Base-by-base conservation (phyloP, 1,284 basidiomycete species). In the Leccinum proliferum region DNA sequence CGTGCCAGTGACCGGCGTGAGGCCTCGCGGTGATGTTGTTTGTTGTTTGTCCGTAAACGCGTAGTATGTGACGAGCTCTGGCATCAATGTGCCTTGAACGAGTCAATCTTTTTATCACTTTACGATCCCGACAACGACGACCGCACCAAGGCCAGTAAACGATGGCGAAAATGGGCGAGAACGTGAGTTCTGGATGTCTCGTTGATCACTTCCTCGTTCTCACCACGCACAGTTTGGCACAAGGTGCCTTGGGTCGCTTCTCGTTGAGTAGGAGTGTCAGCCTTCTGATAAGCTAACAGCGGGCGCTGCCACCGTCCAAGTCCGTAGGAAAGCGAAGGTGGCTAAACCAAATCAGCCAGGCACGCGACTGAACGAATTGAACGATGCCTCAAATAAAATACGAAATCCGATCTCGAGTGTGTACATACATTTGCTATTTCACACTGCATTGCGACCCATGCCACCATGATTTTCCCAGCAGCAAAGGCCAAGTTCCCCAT, bases 311-410 rank as follows among this genome's bases (percentile, higher is more conserved):
- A 65, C 64, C 63, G 55, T 67, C 70, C 68, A 67, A 67, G 64
- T 48, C 63, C 71, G 70, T 62, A 69, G 64, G 66, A 63, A 64
- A 61, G 60, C 72, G 46, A 73, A 76, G 71, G 72, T 71, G 75
- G 73, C 65, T 75, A 76, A 72, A 73, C 76, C 72, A 75, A 76
- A 74, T 70, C 66, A 55, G 61, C 72, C 71, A 73, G 72, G 72
- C 73, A 73, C 72, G 39, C 72, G 60, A 63, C 59, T 63, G 64
- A 67, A 65, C 65, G 60, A 65, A 43, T 43, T 15, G 41, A 64
- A 61, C 66, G 73, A 73, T 72, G 68, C 69, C 63, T 71, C 64
- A 71, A 74, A 73, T 71, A 72, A 29, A 29, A 29, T 5, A 29
- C 71, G 63, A 74, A 75, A 73, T 73, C 72, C 63, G 68, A 76